These are phyloP conservation scores for Nakaseomyces sp. DNA, from an alignment of 1,139 yeast species.

Conservation along the genomic window DNA sequence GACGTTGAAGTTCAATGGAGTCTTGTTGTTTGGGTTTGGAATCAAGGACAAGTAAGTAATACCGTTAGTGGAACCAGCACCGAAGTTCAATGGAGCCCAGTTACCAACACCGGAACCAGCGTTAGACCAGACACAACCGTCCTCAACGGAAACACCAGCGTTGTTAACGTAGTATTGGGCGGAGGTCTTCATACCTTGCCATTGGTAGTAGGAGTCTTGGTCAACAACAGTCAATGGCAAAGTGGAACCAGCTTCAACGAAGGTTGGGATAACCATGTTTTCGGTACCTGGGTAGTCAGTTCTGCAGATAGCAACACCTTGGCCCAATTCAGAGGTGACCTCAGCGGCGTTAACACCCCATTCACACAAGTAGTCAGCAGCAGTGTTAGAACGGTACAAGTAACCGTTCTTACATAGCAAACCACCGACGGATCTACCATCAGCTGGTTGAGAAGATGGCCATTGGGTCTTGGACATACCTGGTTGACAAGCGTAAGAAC, in stretches of 20 bases:
- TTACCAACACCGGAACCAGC: slow-evolving; percentile 76
- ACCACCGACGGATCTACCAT: slow-evolving; percentile 74
- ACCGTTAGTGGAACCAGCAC: slow-evolving; percentile 79
- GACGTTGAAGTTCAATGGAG: slow-evolving; percentile 72
- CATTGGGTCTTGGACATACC: slow-evolving; percentile 87
- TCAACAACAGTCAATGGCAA: slow-evolving; percentile 70
- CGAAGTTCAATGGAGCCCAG: slow-evolving; percentile 95
- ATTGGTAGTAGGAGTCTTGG: slow-evolving; percentile 62
- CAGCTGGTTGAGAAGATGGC: slow-evolving; percentile 62
- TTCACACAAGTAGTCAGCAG: slow-evolving; percentile 54
- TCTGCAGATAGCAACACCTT: slow-evolving; percentile 66
- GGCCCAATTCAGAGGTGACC: slow-evolving; percentile 45
- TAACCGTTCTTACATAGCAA: slow-evolving; percentile 57
- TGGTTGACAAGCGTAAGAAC: slow-evolving; percentile 78
- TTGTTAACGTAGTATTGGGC: slow-evolving; percentile 95
- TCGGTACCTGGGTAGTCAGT: slow-evolving; percentile 85
- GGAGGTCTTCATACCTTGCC: slow-evolving; percentile 78
- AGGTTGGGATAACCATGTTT: slow-evolving; percentile 74
- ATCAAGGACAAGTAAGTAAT: slow-evolving; percentile 78
- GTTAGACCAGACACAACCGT: slow-evolving; percentile 91
- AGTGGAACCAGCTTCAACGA: slow-evolving; percentile 48
- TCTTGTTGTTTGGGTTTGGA: slow-evolving; percentile 84
- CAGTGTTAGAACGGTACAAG: slow-evolving; percentile 54
- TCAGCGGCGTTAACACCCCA: slow-evolving; percentile 61
- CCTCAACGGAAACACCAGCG: slow-evolving; percentile 80